Evolutionary conservation across 2,329 filamentous ascomycete genomes (phyloP), one percentile per base, ranked within the genome.

Genomic region (Calycina marina): DNA sequence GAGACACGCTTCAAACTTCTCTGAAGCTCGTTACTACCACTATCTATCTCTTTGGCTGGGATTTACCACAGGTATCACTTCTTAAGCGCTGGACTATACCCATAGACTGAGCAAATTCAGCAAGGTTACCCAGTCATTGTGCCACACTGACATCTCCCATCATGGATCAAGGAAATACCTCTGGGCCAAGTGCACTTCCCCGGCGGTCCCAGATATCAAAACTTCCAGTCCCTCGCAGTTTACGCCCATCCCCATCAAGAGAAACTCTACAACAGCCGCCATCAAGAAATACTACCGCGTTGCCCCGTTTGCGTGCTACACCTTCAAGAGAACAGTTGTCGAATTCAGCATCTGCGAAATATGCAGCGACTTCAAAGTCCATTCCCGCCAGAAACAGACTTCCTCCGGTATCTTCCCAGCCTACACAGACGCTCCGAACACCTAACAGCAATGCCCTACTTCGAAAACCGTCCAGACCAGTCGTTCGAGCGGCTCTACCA

Each of bases 181-280:
- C 40, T 16, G 41, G 38, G 20, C 46, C 46, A 12, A 49, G 45
- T 30, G 45, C 40, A 9, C 57, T 71, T 31, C 67, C 68, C 37
- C 59, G 67, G 27, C 57, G 60, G 26, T 72, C 67, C 14, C n/a
- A n/a, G n/a, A n/a, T n/a, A n/a, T n/a, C n/a, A n/a, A 61, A 63
- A 41, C 55, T 72, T 28, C 68, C 68, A 9, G 54, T 69, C 39
- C 65, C 60, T 37, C 58, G 26, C 53, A 56, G 25, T 22, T 54
- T 67, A 34, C 60, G 59, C 31, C 53, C 62, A 11, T 56, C 63
- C 30, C 59, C 53, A 5, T 67, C 63, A 6, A 56, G 55, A 43
- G 65, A 66, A 20, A 59, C 57, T 39, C 48, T 65, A 16, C 56
- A 38, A 51, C 25, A 22, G 20, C 20, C 8, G 20, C 20, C 40